Evolutionary conservation across 306 rosid genomes (phyloP), one percentile per base, ranked within the genome.

Genomic region (Cicer chorassanicum): DNA sequence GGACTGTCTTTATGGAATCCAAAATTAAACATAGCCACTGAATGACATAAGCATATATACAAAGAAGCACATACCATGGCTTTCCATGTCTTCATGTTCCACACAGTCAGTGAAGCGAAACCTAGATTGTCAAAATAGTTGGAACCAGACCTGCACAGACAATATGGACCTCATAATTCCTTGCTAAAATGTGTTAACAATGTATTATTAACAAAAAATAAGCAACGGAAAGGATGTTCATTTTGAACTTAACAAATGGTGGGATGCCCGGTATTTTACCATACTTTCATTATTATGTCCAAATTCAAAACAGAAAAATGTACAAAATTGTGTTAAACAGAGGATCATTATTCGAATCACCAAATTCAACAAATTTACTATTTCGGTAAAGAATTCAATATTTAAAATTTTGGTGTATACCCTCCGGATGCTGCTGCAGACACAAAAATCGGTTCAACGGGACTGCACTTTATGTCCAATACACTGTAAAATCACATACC

Each of bases 81-180:
- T 80, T 93, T 93, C 97, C 98, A 91, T 1, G 88, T 87, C 86
- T 89, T 93, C 98, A 91, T 93, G 87, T 93, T 93, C 98, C 98
- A 93, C 50, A 93, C 97, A 53, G 97, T 89, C 62, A 93, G 80
- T 7, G 94, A 89, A 77, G 97, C 97, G 16, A 85, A 91, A 54
- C 96, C 97, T 78, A 93, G 82, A 75, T 85, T 77, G 79, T 88
- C 89, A 59, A 62, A 60, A 65, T 73, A 85, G 78, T 83, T 82
- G 55, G 96, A 73, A 70, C 91, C 88, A 74, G 78, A 82, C 84
- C 98, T 93, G 73, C 74, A 74, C 48, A 83, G 65, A 86, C 18
- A 82, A 78, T 9, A 54, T 24, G 53, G 1, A 60, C 76, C 64
- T 39, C 65, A 29, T 14, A 45, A 75, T 72, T 67, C 75, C 64